A percentile compares a stretch with the other conserved stretches of the same genome.
Conservation (phyloP, 2,329 filamentous ascomycete species). For the Sclerotinia nivalis region DNA sequence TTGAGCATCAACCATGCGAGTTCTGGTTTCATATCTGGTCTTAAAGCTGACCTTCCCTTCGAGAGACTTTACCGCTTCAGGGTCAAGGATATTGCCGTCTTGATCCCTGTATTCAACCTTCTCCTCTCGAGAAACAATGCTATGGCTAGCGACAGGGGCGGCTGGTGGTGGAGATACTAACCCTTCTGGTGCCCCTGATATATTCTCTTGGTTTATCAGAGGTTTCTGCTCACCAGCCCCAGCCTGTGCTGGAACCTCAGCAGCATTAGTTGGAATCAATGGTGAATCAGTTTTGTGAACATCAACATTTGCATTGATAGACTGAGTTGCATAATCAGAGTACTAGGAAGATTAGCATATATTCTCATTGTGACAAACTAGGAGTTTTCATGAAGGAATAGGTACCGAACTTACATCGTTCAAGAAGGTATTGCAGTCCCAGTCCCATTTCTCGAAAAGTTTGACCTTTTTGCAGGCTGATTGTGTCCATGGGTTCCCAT, state of each 20-base stretch:
- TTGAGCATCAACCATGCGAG: constrained; percentile 73
- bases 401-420: constrained; percentile 69
- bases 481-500: constrained; percentile 94
- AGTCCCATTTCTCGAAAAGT: constrained; percentile 88
- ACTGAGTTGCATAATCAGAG: constrained; percentile 41
- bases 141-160: constrained; percentile 33
- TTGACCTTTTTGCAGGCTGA: constrained; percentile 83
- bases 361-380: background rate
- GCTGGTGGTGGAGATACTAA: constrained; percentile 32
- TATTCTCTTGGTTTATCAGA: constrained; percentile 31
- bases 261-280: constrained; percentile 35
- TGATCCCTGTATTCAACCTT: constrained; percentile 93
- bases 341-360: constrained; percentile 38
- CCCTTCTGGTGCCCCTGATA: constrained; percentile 39
- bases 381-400: background rate
- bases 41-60: constrained; percentile 94
- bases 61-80: constrained; percentile 78
- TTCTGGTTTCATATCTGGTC: constrained; percentile 94
- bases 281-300: constrained; percentile 39
- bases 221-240: constrained; percentile 36
- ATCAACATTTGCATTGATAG: constrained; percentile 32
- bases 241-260: constrained; percentile 31
- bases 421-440: constrained; percentile 94
- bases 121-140: constrained; percentile 60
- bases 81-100: constrained; percentile 82